Evolutionary conservation across 2,329 filamentous ascomycete genomes (phyloP), one percentile per base, ranked within the genome.

Genomic region (Tolypocladium ophioglossoides): DNA sequence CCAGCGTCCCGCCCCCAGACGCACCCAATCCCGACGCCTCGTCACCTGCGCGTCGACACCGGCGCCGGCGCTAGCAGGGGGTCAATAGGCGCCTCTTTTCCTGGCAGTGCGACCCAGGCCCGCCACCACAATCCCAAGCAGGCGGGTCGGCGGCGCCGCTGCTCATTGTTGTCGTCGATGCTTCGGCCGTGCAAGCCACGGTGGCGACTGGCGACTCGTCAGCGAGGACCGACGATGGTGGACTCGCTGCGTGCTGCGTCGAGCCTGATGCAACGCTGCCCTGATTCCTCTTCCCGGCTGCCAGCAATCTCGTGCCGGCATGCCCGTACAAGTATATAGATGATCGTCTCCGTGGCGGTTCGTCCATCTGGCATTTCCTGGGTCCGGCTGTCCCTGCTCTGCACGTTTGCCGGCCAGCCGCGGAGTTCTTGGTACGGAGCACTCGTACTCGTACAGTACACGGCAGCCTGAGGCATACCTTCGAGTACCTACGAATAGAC

Each of bases 11-110:
- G 53, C 39, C 41, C 24, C 22, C 39, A 14, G 24, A 14, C 16
- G 32, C 41, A 18, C 35, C 54, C 54, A 55, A 55, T 53, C 54
- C 51, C 38, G 47, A 47, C n/a, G 47, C 27, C 38, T 16, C 41
- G 51, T 55, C 54, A 55, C 32, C 50, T 55, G 54, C 54, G 49
- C 18, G 40, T 51, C 40, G 20, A 35, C 34, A 11, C 32, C 49
- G 49, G 44, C 44, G 44, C 44, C 14, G n/a, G 38, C 51, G 39
- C 51, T 30, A 32, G 34, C 32, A 30, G 35, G 34, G 39, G 24
- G 38, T 48, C 35, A 47, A 47, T 47, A 32, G 44, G 18, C 44
- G 27, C 44, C 44, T 47, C 44, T 47, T 32, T 5, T 47, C 16
- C 44, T n/a, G 44, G 14, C 27, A 24, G 11, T 47, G 44, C 24